Base-by-base conservation (phyloP, 306 rosid genomes). In the Acacia acuminata region DNA sequence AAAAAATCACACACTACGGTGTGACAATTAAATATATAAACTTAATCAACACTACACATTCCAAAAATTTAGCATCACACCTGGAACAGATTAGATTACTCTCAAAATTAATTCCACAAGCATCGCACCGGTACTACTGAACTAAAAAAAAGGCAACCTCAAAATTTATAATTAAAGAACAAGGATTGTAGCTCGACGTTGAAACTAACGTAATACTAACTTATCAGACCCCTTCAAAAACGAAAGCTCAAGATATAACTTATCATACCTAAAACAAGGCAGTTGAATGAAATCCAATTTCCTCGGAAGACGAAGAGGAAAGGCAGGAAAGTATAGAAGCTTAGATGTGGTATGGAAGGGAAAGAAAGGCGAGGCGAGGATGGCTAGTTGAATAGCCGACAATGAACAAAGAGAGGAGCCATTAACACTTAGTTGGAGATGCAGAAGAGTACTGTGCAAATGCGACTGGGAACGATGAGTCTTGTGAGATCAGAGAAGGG, bases 381-480 rank as follows among this genome's bases (percentile, higher is more conserved):
- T 86, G 92, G 97, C 87, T 92, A 91, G 75, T 24, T 11, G 73
- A 81, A 70, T 7, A 86, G 88, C 65, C 14, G 22, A 22, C 11
- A 10, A 58, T n/a, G 65, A 58, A 58, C 15, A 8, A 56, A 56
- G 63, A n/a, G 27, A 20, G 63, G 13, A 11, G 25, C 20, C 56
- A 15, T 50, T n/a, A 3, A 9, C 92, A 60, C 11, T 9, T 40
- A 27, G 68, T 4, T 7, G 34, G 63, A 20, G 38, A 27, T 11
- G 20, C 5, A 12, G 38, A 27, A 1, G 38, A 32, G 40, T 25
- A 63, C 15, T 45, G 50, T 5, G 40, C 0, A 36, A 36, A 5
- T 36, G 40, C 4, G 45, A 8, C 45, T 44, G 48, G 14, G 51
- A 47, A 13, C 17, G 51, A 47, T 13, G 17, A 47, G 51, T 47